Conservation (phyloP, 768 basidiomycete species). For the Exidia glandulosa region DNA sequence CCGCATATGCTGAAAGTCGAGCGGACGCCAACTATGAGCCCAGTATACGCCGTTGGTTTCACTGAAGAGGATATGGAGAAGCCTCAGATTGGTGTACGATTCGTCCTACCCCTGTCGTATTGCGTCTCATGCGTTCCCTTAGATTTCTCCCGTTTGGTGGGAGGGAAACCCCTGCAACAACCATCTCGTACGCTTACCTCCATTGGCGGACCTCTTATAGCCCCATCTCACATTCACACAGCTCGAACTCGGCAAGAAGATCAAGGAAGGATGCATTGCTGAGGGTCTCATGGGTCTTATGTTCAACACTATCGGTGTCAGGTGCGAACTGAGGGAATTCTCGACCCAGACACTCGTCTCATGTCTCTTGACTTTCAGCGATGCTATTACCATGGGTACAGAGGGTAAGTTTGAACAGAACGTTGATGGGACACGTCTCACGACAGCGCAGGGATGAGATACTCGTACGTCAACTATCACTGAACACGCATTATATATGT, state of each 20-base stretch:
- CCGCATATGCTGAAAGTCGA: constrained; percentile 13
- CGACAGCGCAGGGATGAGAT: constrained; percentile 68
- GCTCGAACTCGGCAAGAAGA: constrained; percentile 68
- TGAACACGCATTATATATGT: constrained; percentile 36
- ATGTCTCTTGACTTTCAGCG: constrained; percentile 29
- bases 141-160: constrained; percentile 89
- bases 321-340: constrained; percentile 27
- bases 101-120: neutral
- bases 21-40: too few relatives aligned
- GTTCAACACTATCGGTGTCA: constrained; percentile 80
- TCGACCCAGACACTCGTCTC: neutral
- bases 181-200: constrained; percentile 52
- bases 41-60: constrained; percentile 68
- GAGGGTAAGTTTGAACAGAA: constrained; percentile 40
- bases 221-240: constrained; percentile 17
- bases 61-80: constrained; percentile 74
- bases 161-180: constrained; percentile 71
- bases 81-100: constrained; percentile 46
- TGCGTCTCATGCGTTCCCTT: constrained; percentile 7
- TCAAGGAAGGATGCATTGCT: constrained; percentile 73
- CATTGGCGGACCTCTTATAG: constrained; percentile 3
- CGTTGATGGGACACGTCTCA: constrained; percentile 49
- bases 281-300: constrained; percentile 74
- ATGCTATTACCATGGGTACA: constrained; percentile 85
- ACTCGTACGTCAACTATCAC: constrained; percentile 45